phyloP scores from a whole-genome alignment of 2,329 filamentous ascomycete genomes.

The Paracorniculantispora psalliotae region DNA sequence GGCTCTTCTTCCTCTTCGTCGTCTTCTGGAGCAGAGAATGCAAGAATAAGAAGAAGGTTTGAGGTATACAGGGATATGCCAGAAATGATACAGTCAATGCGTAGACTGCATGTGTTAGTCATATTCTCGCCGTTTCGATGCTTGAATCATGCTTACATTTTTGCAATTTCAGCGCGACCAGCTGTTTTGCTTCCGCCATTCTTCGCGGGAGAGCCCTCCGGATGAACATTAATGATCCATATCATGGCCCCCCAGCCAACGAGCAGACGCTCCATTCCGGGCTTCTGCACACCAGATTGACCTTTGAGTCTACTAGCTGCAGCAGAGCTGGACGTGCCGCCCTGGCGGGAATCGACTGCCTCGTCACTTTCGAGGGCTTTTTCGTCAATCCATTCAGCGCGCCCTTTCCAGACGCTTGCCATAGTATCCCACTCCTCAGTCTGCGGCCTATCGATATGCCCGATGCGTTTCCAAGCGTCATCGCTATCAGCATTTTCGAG shows the following conservation, averaged over 20 bases:
- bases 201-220: slow-evolving; percentile 46
- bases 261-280: slow-evolving; percentile 68
- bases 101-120: slow-evolving; percentile 56
- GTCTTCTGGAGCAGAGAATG: slow-evolving; percentile 73
- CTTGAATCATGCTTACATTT: slow-evolving; percentile 60
- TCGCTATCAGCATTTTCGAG: slow-evolving; percentile 73
- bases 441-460: slow-evolving; percentile 84
- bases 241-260: slow-evolving; percentile 95
- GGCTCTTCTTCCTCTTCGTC: slow-evolving; percentile 34
- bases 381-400: slow-evolving; percentile 90
- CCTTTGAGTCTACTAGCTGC: slow-evolving; percentile 45
- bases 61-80: slow-evolving; percentile 95
- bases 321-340: slow-evolving; percentile 31
- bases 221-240: slow-evolving; percentile 90
- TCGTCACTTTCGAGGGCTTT: slow-evolving; percentile 71
- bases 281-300: slow-evolving; percentile 42
- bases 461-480: slow-evolving; percentile 89
- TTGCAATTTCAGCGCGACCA: slow-evolving; percentile 81
- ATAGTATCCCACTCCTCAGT: slow-evolving; percentile 91
- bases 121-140: not conserved
- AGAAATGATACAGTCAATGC: slow-evolving; percentile 96
- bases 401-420: slow-evolving; percentile 90
- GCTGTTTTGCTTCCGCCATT: slow-evolving; percentile 43
- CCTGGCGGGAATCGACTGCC: slow-evolving; percentile 34
- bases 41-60: slow-evolving; percentile 83